Conservation (phyloP, 2,329 filamentous ascomycete genomes). For the Xylariaceae sp. region DNA sequence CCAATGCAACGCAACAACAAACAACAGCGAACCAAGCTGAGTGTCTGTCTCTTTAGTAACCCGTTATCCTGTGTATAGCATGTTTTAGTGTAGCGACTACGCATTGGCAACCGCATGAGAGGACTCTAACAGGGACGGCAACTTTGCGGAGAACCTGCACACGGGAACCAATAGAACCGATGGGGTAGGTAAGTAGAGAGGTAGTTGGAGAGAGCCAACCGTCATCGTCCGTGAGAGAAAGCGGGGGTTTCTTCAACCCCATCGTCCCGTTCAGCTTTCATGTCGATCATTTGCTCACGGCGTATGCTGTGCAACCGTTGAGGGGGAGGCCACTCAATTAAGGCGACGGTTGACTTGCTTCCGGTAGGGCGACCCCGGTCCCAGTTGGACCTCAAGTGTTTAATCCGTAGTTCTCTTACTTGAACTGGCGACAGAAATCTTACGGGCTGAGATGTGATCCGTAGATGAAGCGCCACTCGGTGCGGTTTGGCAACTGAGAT, state of each 20-base stretch:
- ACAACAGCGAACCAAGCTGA: neutral
- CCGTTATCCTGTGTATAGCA: neutral
- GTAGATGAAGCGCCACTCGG: neutral
- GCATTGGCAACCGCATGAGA: conserved; percentile 3
- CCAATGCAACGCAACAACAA: neutral
- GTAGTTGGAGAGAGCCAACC: neutral
- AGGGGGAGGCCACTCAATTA: conserved; percentile 9
- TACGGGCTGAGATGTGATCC: neutral
- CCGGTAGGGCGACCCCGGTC: conserved; percentile 17
- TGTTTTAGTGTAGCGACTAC: neutral
- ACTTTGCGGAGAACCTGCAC: conserved; percentile 15
- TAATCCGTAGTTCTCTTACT: neutral
- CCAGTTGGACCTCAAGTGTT: conserved; percentile 1
- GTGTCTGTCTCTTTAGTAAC: conserved; percentile 1
- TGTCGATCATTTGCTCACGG: conserved; percentile 1
- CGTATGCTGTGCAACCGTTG: conserved; percentile 1
- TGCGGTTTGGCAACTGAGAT: neutral
- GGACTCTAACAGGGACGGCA: conserved; percentile 8
- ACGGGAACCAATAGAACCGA: conserved; percentile 7
- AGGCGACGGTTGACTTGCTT: conserved; percentile 12
- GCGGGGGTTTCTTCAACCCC: conserved; percentile 7
- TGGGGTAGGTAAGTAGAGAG: neutral
- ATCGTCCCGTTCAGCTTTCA: conserved; percentile 13
- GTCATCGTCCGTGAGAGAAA: neutral
- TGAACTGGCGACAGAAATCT: neutral